These are phyloP conservation scores for Endotrypanum monterogeii DNA, from an alignment of 208 protist genomes.

Conservation along the genomic window DNA sequence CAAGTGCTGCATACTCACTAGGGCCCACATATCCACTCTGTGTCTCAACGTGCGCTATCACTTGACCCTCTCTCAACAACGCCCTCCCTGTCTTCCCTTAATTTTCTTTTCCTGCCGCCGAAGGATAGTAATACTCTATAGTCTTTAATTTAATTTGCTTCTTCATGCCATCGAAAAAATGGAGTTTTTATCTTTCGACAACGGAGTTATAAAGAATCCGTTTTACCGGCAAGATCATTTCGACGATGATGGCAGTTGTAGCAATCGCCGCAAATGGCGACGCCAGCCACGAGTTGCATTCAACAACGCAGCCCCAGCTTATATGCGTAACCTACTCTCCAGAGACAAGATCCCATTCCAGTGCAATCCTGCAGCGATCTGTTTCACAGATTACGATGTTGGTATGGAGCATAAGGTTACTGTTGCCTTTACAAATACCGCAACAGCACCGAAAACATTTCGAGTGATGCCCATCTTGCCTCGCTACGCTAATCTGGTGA, in stretches of 20 bases:
- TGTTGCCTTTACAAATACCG: conserved; percentile 84
- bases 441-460: conserved; percentile 72
- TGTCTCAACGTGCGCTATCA: not conserved
- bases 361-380: conserved; percentile 46
- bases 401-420: conserved; percentile 54
- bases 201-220: conserved; percentile 62
- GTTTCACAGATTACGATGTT: conserved; percentile 85
- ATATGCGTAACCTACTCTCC: conserved; percentile 21
- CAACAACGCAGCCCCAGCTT: conserved; percentile 4
- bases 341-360: conserved; percentile 31
- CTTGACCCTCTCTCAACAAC: not conserved
- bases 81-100: not conserved
- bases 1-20: no score
- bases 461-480: conserved; percentile 70
- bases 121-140: not conserved
- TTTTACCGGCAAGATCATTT: conserved; percentile 43
- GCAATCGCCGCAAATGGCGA: conserved; percentile 10
- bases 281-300: conserved; percentile 18
- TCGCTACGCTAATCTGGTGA: conserved; percentile 59
- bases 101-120: not conserved
- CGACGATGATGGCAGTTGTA: not conserved
- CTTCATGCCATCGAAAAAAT: conserved; percentile 8
- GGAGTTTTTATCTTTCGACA: conserved; percentile 70
- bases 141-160: not conserved
- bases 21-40: not conserved